Evolutionary conservation across 257 asterid species (phyloP), one percentile per base, ranked within the genome.

Genomic region (Rehmannia glutinosa): DNA sequence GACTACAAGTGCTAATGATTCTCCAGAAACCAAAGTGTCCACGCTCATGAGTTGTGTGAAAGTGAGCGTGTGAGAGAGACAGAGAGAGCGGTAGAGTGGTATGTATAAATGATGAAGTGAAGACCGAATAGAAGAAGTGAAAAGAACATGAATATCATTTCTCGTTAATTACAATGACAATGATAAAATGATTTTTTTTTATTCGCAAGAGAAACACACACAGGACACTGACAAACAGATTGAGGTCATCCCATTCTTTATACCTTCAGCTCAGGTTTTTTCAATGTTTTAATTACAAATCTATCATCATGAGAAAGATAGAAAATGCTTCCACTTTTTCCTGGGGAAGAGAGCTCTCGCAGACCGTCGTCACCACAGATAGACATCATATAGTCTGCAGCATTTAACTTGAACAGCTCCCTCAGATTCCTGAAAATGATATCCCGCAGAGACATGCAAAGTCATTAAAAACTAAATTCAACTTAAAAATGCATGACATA

Each of bases 301-400:
- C 86, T 81, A 68, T 87, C 98, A 78, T 94, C 97, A 45, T 86
- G 84, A 42, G 99, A 88, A 41, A 84, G 89, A 76, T 85, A 91
- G 76, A 91, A 94, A 73, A 91, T 70, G 80, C 98, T 94, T 79
- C 99, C 98, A 80, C 99, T 94, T 77, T 94, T 94, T 55, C 99
- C 99, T 4, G 99, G 91, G 59, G 98, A 91, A 52, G 91, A 83
- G 60, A 91, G 86, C 77, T 87, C 97, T 74, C 85, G 84, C 76
- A 94, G 83, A 72, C 93, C 97, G 76, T 91, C 95, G 70, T 86
- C 95, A 60, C 97, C 97, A 76, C 97, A 91, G 66, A 94, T 94
- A 66, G 98, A 88, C 97, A 91, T 88, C 98, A 94, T 94, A 70
- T 94, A 94, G 45, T 94, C 98, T 56, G 98, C 98, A 52, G 99